Percentiles rank a stretch among this genome's conserved stretches.
These are phyloP conservation scores for Forsythia suspensa DNA, from an alignment of 257 asterid species.

Conservation along the genomic window DNA sequence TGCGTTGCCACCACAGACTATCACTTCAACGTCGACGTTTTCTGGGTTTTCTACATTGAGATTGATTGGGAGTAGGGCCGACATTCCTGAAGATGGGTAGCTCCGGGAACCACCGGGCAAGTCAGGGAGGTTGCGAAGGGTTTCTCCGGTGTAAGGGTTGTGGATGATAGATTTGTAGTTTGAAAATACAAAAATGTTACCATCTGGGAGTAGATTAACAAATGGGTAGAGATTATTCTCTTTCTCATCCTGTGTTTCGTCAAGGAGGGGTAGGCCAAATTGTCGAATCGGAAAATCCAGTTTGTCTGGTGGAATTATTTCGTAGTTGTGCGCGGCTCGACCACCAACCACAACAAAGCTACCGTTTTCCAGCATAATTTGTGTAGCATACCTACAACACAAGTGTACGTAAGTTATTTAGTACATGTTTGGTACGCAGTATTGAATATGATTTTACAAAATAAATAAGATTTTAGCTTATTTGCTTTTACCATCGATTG, in stretches of 20 bases:
- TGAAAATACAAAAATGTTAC: slow-evolving; percentile 73
- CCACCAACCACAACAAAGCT: slow-evolving; percentile 66
- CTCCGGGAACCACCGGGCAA: slow-evolving; percentile 66
- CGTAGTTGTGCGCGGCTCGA: slow-evolving; percentile 63
- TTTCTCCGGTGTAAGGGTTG: slow-evolving; percentile 59
- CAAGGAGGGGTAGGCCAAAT: slow-evolving; percentile 53
- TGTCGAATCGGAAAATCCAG: slow-evolving; percentile 36
- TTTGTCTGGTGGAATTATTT: slow-evolving; percentile 56
- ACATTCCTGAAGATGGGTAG: slow-evolving; percentile 80
- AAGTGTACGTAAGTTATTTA: background rate
- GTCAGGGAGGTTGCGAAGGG: slow-evolving; percentile 54
- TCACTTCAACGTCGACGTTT: slow-evolving; percentile 34
- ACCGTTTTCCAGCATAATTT: slow-evolving; percentile 58
- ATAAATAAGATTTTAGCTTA: background rate
- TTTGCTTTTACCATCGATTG: slow-evolving; percentile 54
- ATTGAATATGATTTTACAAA: background rate
- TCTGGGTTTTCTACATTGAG: slow-evolving; percentile 26
- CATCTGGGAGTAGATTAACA: slow-evolving; percentile 80
- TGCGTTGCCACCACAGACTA: slow-evolving; percentile 80
- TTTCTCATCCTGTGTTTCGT: slow-evolving; percentile 47
- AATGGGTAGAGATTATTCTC: slow-evolving; percentile 90
- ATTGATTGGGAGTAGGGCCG: slow-evolving; percentile 72
- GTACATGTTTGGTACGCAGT: background rate
- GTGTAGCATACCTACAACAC: slow-evolving; percentile 52
- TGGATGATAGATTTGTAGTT: slow-evolving; percentile 64